Evolutionary conservation across 805 yeast species (phyloP).

Genomic region (Saturnispora galanensis): DNA sequence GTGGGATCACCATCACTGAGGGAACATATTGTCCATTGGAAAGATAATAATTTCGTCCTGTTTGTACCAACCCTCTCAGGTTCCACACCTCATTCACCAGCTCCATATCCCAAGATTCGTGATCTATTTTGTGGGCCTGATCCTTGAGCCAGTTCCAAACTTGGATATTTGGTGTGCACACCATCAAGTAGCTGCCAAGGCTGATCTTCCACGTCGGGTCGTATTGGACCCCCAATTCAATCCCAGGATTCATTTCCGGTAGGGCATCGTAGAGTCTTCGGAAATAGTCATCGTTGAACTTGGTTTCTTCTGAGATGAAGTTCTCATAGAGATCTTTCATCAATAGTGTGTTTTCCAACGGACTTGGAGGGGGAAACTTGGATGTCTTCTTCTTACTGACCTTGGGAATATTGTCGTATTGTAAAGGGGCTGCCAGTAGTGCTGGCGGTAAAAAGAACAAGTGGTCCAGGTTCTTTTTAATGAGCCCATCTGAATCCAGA

Average conservation of each 20-base stretch:
- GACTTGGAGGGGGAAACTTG: conserved; percentile 12
- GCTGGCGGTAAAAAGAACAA: conserved; percentile 40
- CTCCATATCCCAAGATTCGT: conserved; percentile 47
- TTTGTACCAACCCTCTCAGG: conserved; percentile 14
- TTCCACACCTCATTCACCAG: conserved; percentile 32
- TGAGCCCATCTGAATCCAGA: conserved; percentile 46
- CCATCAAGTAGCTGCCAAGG: conserved; percentile 45
- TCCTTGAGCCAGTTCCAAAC: conserved; percentile 19
- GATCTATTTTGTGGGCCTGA: conserved; percentile 20
- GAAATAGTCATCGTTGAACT: conserved; percentile 9
- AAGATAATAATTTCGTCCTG: conserved; percentile 3
- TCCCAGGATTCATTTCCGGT: conserved; percentile 24
- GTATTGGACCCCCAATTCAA: conserved; percentile 3
- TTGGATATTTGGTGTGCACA: conserved; percentile 37
- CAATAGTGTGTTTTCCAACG: conserved; percentile 14
- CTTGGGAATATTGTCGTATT: conserved; percentile 16
- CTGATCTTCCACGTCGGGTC: conserved; percentile 10
- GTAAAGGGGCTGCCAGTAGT: conserved; percentile 35
- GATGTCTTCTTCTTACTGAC: neutral
- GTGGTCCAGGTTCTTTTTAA: conserved; percentile 37
- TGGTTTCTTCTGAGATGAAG: conserved; percentile 10
- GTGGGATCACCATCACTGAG: conserved; percentile 36
- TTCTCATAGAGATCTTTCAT: conserved; percentile 16
- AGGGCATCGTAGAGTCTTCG: conserved; percentile 28
- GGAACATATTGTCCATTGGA: conserved; percentile 15